A percentile compares a stretch with the other conserved stretches of the same genome.
Conservation (phyloP, 495 filamentous ascomycete species). For the Staphylotrichum tortipilum region DNA sequence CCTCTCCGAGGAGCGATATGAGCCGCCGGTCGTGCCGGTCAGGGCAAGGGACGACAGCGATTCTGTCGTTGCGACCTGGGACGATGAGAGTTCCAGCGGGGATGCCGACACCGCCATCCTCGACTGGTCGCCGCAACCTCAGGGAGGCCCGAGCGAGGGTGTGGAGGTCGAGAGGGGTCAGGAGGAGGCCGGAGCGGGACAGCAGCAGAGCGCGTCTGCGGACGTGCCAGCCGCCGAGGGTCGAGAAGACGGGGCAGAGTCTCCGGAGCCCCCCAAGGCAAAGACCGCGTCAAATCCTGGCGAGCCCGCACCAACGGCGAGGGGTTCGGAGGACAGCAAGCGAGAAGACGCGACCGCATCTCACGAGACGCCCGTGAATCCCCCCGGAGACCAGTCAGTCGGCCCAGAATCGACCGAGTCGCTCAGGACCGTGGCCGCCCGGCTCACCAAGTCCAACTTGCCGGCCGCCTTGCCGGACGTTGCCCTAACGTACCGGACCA, state of each 20-base stretch:
- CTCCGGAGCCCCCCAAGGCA: too few species aligned
- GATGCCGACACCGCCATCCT: conserved; percentile 14
- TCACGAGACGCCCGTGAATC: neutral
- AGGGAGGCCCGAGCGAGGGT: neutral
- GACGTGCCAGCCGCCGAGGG: neutral
- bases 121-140: neutral
- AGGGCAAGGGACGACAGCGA: conserved; percentile 30
- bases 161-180: neutral
- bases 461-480: conserved; percentile 57
- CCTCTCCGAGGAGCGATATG: conserved; percentile 23
- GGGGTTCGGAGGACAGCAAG: neutral
- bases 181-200: neutral
- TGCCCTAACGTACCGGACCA: conserved; percentile 76
- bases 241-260: neutral
- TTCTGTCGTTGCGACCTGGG: conserved; percentile 47
- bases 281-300: too few species aligned
- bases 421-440: conserved; percentile 19
- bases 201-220: neutral
- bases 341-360: neutral
- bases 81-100: conserved; percentile 37
- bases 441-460: conserved; percentile 41
- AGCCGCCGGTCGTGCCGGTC: conserved; percentile 38
- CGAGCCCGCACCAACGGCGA: neutral
- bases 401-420: conserved; percentile 30
- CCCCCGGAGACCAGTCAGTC: conserved; percentile 10